Percentiles rank a stretch among this genome's conserved stretches.
These are phyloP conservation scores for Anastatica hierochuntica DNA, from an alignment of 345 rosid species.

Conservation along the genomic window DNA sequence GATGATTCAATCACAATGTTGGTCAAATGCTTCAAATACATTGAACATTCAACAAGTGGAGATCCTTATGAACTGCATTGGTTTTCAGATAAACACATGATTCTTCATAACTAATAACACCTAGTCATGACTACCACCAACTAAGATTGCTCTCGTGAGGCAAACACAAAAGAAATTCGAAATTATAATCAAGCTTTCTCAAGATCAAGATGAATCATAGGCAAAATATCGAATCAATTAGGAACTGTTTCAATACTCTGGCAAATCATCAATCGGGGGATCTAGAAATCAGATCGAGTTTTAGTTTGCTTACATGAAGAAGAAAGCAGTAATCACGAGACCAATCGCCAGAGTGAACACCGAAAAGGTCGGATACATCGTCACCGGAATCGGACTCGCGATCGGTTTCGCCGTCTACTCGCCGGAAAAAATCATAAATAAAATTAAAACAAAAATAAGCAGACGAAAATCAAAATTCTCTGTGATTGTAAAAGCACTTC, in stretches of 20 bases:
- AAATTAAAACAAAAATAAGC: neutral
- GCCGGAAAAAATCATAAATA: neutral
- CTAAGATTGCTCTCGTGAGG: no score
- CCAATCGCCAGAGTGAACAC: slow-evolving; percentile 57
- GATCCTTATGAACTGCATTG: no score
- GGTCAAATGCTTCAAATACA: slow-evolving; percentile 9
- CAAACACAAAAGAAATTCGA: no score
- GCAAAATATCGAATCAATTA: neutral
- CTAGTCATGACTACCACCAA: no score
- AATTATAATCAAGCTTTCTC: no score
- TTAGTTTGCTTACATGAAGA: slow-evolving; percentile 73
- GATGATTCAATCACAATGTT: neutral
- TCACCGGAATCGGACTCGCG: slow-evolving; percentile 64
- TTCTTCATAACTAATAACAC: no score
- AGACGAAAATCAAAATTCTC: neutral
- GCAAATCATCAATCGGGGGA: neutral
- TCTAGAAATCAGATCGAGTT: slow-evolving; percentile 20
- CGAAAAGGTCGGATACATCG: slow-evolving; percentile 57
- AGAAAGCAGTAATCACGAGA: slow-evolving; percentile 61
- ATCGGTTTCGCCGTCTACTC: slow-evolving; percentile 57
- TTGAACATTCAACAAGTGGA: no score
- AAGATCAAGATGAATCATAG: no score
- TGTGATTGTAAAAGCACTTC: no score
- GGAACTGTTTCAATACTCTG: no score
- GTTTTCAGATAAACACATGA: neutral